These are phyloP conservation scores for Ophiocordyceps unilateralis DNA, from an alignment of 2,329 filamentous ascomycete genomes.

Conservation along the genomic window DNA sequence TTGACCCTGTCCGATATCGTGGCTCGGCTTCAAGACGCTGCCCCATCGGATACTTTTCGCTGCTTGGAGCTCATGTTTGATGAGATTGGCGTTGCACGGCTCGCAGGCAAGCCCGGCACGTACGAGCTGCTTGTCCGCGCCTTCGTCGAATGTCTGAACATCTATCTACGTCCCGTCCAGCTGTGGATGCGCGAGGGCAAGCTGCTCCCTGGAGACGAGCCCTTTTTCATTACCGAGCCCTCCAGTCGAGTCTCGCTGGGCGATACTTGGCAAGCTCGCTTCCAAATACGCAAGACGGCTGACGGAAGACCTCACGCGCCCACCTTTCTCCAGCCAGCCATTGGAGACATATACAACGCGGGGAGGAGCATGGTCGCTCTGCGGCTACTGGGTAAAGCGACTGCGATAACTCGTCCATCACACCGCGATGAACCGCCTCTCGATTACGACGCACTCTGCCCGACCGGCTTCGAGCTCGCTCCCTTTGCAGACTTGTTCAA, in stretches of 20 bases:
- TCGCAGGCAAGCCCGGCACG: conserved; percentile 42
- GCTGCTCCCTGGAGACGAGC: conserved; percentile 44
- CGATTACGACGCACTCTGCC: conserved; percentile 40
- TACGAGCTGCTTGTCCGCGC: conserved; percentile 49
- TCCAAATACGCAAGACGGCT: conserved; percentile 42
- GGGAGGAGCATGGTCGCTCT: conserved; percentile 81
- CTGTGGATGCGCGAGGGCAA: conserved; percentile 73
- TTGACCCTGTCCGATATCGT: conserved; percentile 44
- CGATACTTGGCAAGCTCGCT: conserved; percentile 63
- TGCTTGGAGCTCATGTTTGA: conserved; percentile 67
- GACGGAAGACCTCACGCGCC: conserved; percentile 51
- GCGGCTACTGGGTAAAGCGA: conserved; percentile 43
- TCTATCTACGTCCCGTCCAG: conserved; percentile 66
- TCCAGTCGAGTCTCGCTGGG: conserved; percentile 37
- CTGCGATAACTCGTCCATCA: conserved; percentile 6
- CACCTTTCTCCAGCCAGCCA: conserved; percentile 53
- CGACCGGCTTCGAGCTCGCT: conserved; percentile 27
- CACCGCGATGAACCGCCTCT: conserved; percentile 26
- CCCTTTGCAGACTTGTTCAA: conserved; percentile 64
- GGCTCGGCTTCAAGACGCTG: conserved; percentile 31
- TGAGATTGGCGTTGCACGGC: conserved; percentile 49
- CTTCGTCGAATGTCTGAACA: conserved; percentile 67
- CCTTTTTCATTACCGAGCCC: conserved; percentile 58
- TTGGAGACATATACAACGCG: conserved; percentile 61
- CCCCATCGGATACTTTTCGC: conserved; percentile 41